Percentiles rank a stretch among this genome's conserved stretches.
phyloP scores from a whole-genome alignment of 129 eudicot species.

The Oenanthe sinensis region DNA sequence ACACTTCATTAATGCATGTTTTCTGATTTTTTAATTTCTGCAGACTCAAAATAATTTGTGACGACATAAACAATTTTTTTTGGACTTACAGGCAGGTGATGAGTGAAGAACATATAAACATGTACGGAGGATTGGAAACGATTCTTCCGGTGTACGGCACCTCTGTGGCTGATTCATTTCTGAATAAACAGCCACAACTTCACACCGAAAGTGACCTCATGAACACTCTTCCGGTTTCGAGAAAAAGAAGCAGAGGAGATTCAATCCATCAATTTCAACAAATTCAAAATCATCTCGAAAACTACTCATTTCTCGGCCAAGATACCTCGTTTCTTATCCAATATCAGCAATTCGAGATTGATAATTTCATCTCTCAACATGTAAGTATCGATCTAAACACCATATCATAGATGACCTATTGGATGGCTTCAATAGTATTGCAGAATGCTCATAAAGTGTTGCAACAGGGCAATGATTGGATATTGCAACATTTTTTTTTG shows the following conservation, averaged over 20 bases:
- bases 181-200: slow-evolving; percentile 17
- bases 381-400: slow-evolving; percentile 23
- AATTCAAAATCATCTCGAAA: background rate
- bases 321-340: slow-evolving; percentile 45
- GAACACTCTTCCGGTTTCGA: slow-evolving; percentile 35
- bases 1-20: background rate
- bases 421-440: no score
- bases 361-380: slow-evolving; percentile 44
- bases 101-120: slow-evolving; percentile 8
- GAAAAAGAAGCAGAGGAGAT: slow-evolving; percentile 62
- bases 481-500: no score
- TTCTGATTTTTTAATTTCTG: no score
- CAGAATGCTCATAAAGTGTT: no score
- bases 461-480: no score
- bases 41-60: background rate
- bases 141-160: slow-evolving; percentile 39
- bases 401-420: no score
- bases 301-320: slow-evolving; percentile 57
- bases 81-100: slow-evolving; percentile 23
- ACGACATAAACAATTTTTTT: background rate
- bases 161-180: slow-evolving; percentile 13
- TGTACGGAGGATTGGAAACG: slow-evolving; percentile 23
- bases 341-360: slow-evolving; percentile 44
- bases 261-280: slow-evolving; percentile 23
- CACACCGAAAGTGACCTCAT: slow-evolving; percentile 49